phyloP scores from a whole-genome alignment of 1,284 basidiomycete genomes.

The Tylopilus orsonianus region DNA sequence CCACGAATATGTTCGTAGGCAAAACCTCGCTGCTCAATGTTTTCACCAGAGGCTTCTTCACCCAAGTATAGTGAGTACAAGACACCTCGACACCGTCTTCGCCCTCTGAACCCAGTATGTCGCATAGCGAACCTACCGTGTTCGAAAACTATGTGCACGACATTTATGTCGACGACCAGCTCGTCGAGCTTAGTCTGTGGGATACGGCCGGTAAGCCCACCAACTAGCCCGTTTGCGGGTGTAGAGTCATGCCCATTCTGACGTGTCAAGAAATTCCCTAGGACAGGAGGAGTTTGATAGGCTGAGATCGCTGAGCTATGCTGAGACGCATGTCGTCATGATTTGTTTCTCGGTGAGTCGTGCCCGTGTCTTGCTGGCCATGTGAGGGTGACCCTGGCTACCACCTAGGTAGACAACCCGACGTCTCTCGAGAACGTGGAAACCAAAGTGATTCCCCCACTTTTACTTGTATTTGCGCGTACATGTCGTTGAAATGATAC shows the following conservation, averaged over 20 bases:
- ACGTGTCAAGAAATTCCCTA: conserved; percentile 38
- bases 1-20: conserved; percentile 39
- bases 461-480: not conserved
- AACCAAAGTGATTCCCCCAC: conserved; percentile 59
- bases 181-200: conserved; percentile 91
- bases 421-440: conserved; percentile 91
- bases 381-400: not conserved
- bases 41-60: conserved; percentile 84
- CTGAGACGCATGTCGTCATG: conserved; percentile 94
- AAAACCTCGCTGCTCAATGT: conserved; percentile 85
- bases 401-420: conserved; percentile 80
- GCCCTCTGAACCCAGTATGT: not conserved
- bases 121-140: conserved; percentile 81
- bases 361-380: not conserved
- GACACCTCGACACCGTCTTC: not conserved
- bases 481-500: conserved; percentile 2
- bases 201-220: conserved; percentile 84
- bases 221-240: not conserved
- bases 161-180: conserved; percentile 76
- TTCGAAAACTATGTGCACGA: conserved; percentile 95
- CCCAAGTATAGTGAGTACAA: conserved; percentile 78
- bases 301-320: conserved; percentile 87
- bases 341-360: conserved; percentile 86
- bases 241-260: conserved; percentile 24
- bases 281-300: conserved; percentile 97